Evolutionary conservation across 192 early-diverging fungal species (phyloP), one percentile per base, ranked within the genome.

Genomic region (Lobosporangium transversale): DNA sequence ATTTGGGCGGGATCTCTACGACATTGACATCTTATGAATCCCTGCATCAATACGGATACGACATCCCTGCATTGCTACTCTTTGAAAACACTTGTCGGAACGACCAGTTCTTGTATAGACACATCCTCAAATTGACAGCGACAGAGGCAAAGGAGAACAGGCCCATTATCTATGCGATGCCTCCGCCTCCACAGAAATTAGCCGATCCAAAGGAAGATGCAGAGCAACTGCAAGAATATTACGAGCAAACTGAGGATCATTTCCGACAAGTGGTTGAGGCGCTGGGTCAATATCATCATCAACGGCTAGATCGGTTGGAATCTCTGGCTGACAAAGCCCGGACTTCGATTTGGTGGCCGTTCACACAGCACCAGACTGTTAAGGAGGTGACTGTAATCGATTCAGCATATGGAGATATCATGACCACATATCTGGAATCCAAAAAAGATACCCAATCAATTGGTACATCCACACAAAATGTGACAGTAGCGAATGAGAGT

Each of bases 1-100:
- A 84, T n/a, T 80, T 95, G 15, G 94, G 94, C 33, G 94, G 94
- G 2, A 93, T 95, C 52, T 92, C 91, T 1, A 93, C 94, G 1
- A 94, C 94, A 15, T 53, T 94, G 26, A 86, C 88, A 17, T 85
- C 94, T 2, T 90, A 86, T 66, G 94, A 95, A 68, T 82, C 89
- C 3, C 79, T 95, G 11, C 67, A 81, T 18, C 58, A 89, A 23
- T 83, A 90, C 32, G 92, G 92, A 2, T 94, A 90, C 71, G 87
- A 91, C 53, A 78, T 94, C 18, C 85, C 88, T 2, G 65, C 82
- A 0, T 60, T 95, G 20, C 62, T 95, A 30, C 73, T 95, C 32
- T 94, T 95, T 56, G 61, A 89, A 52, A 56, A 63, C 40, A 66
- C 80, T 23, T 90, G 81, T 52, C 65, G 66, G 29, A 93, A 94